Base-by-base conservation (phyloP, 2,329 filamentous ascomycete species). In the Dactylellina haptotyla region DNA sequence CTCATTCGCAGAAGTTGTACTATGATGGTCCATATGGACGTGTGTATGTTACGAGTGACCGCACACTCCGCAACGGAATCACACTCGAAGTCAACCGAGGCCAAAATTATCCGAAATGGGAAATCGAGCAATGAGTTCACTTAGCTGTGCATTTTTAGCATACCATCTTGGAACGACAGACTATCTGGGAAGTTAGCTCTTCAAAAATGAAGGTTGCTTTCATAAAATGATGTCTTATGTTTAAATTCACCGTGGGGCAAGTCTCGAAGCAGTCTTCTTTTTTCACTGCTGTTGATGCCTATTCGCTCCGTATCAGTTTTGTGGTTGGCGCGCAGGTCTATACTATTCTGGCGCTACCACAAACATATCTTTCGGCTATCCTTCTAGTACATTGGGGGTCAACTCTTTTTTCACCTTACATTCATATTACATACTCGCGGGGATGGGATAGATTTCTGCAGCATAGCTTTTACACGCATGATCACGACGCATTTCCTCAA, bases 391-490 rank as follows among this genome's bases (percentile, higher is more conserved):
- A 25, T 34, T 26, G 20, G 50, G 26, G 25, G 41, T 28, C 20
- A 18, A 6, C 18, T 34, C 34, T 57, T 34, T 30, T 62, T 39
- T 8, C 41, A 32, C 30, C 20, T 25, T 41, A 23, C 34, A 26
- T 51, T 23, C 28, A 62, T 56, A 41, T 45, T 39, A 54, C 58
- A 46, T 41, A 32, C 41, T 62, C 50, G 50, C 54, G 56, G 50
- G 57, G 30, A 63, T 62, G 65, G 65, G 57, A 57, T 63, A 70
- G 65, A 70, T 70, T 57, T 70, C 56, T 56, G 65, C 65, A 50
- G 65, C 50, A 70, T 63, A 57, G 45, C 10, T 61, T 53, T 62
- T 43, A 34, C 57, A 63, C 65, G 53, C 56, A 59, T 43, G 43
- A 61, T 70, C 65, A 70, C 57, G 57, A 70, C 65, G 50, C 32